phyloP scores from a whole-genome alignment of 768 basidiomycete genomes.

The Hygrophoropsis aurantiaca region DNA sequence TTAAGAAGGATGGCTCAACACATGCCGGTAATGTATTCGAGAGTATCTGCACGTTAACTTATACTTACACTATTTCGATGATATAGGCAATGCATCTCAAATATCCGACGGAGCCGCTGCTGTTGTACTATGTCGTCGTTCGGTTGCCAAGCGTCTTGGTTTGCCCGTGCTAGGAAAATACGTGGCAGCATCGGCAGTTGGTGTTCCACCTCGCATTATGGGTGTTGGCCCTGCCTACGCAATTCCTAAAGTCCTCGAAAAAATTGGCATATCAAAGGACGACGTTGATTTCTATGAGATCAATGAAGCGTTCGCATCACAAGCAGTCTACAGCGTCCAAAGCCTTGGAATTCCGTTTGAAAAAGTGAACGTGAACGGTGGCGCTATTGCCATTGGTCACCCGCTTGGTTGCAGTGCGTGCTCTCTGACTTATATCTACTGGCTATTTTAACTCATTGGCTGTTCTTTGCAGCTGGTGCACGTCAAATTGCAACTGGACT shows the following conservation, averaged over 20 bases:
- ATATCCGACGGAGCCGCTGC: constrained; percentile 93
- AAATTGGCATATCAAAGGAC: constrained; percentile 58
- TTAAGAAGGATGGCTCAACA: constrained; percentile 71
- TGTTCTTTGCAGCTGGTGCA: constrained; percentile 59
- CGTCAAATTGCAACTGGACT: constrained; percentile 86
- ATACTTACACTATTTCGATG: neutral
- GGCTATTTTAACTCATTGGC: constrained; percentile 2
- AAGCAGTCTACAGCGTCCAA: constrained; percentile 73
- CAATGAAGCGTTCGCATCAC: constrained; percentile 88
- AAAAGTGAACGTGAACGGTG: constrained; percentile 87
- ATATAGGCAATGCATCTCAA: constrained; percentile 76
- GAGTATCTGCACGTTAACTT: neutral
- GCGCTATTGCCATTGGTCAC: constrained; percentile 88
- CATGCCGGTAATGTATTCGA: constrained; percentile 55
- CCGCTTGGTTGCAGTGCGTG: constrained; percentile 81
- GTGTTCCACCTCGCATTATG: constrained; percentile 88
- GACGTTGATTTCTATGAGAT: constrained; percentile 93
- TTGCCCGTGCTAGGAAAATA: constrained; percentile 89
- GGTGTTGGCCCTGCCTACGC: constrained; percentile 90
- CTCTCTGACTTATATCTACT: constrained; percentile 8
- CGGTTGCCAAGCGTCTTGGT: constrained; percentile 76
- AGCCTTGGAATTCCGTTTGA: constrained; percentile 67
- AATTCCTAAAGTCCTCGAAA: constrained; percentile 71
- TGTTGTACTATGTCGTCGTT: constrained; percentile 79
- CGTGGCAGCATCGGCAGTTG: constrained; percentile 64